Percentiles rank a stretch among this genome's conserved stretches.
Evolutionary conservation across 2,329 filamentous ascomycete genomes (phyloP).

Genomic region (Ascochyta pisi): DNA sequence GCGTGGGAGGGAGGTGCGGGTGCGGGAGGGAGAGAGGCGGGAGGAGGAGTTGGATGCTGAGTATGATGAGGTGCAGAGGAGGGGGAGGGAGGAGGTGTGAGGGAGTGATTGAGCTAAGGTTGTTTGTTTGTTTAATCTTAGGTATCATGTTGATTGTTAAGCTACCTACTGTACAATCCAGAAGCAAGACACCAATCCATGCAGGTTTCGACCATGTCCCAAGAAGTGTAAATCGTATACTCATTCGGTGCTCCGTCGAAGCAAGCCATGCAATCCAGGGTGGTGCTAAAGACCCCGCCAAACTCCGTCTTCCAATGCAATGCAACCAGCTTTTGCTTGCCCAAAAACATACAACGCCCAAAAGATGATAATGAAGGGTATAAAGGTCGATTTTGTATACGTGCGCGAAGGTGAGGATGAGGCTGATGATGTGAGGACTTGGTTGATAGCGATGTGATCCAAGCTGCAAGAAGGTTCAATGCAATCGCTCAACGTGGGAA

Average conservation of each 20-base stretch:
- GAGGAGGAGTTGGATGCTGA: neutral
- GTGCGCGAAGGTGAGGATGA: neutral
- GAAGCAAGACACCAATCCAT: constrained; percentile 1
- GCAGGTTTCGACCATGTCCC: neutral
- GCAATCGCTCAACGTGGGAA: neutral
- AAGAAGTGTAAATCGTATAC: neutral
- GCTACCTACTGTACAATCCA: constrained; percentile 11
- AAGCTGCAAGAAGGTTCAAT: neutral
- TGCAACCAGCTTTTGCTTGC: constrained; percentile 9
- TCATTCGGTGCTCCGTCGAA: neutral
- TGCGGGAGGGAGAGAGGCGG: neutral
- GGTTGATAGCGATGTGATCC: neutral
- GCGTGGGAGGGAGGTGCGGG: neutral
- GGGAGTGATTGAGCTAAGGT: neutral
- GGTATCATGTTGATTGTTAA: constrained; percentile 1
- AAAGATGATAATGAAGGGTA: constrained; percentile 8
- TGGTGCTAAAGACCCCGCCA: neutral
- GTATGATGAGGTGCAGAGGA: neutral
- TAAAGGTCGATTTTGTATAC: constrained; percentile 1
- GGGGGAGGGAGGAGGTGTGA: neutral
- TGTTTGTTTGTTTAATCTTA: neutral
- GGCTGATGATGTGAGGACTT: neutral
- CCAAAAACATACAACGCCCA: constrained; percentile 8
- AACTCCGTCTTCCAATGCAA: constrained; percentile 8
- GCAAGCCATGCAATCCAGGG: neutral